Evolutionary conservation across 305 asterid species (phyloP), one percentile per base, ranked within the genome.

Genomic region (Ajuga reptans): DNA sequence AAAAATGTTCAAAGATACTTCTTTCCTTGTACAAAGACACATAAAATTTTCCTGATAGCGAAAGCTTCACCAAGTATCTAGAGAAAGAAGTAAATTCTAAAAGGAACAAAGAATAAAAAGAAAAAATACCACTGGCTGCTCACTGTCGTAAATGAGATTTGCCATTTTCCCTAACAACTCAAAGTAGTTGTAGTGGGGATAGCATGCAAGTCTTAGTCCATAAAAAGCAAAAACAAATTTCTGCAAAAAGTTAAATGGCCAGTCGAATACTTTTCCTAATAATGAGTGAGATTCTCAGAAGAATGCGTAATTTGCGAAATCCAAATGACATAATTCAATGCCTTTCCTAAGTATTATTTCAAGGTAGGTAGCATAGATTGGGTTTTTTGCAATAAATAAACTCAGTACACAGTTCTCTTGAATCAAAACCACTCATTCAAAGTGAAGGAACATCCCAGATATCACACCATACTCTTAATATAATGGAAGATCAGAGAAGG

Each of bases 271-370:
- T 56, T 18, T 56, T 56, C 43, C 63, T 56, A 56, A 56, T 31
- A 56, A 56, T 31, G 24, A 56, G 63, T 12, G n/a, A 6, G 43
- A 10, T 10, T 31, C 31, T 37, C 27, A 2, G 27, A 18, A 50
- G 4, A n/a, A 66, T 10, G 62, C 41, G 21, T 18, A n/a, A 36
- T 61, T 17, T 2, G 15, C 7, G 0, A 34, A 18, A 12, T 14
- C 62, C 52, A 21, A 66, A 52, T 61, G 21, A 36, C 14, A 66
- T 66, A 17, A n/a, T 50, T n/a, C 71, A 66, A 12, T 43, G 46
- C 61, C 12, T 3, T 5, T 1, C 12, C 8, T 9, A 33, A 10
- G 16, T 34, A 15, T 36, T 36, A 18, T 34, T 12, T 37, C 39
- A 18, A 51, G 17, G 9, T 18, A 34, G 21, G 29, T 9, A 17